phyloP scores from a whole-genome alignment of 2,329 filamentous ascomycete genomes.

The Xylaria sp. region DNA sequence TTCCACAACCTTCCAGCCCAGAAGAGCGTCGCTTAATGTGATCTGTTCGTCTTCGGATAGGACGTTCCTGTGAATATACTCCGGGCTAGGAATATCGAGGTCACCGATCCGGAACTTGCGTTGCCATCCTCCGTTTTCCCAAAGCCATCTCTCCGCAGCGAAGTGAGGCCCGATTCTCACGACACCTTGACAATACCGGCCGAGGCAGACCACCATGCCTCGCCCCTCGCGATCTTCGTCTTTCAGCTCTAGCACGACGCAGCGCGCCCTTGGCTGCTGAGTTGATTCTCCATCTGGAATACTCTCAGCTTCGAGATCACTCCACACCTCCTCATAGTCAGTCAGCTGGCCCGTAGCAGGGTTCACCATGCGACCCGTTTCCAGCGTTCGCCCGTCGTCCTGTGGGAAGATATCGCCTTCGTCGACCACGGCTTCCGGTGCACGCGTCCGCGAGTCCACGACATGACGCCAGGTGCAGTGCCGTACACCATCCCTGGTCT shows the following conservation, averaged over 20 bases:
- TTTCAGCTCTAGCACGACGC: conserved; percentile 57
- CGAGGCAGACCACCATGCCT: conserved; percentile 66
- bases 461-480: conserved; percentile 67
- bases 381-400: conserved; percentile 55
- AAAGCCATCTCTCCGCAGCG: conserved; percentile 67
- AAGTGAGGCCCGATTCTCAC: conserved; percentile 57
- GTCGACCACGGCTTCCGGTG: conserved; percentile 57
- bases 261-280: conserved; percentile 38
- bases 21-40: conserved; percentile 36
- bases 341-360: conserved; percentile 62
- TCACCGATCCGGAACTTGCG: conserved; percentile 52
- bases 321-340: conserved; percentile 76
- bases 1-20: conserved; percentile 53
- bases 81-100: conserved; percentile 51
- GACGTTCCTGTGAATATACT: conserved; percentile 21
- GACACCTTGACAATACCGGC: conserved; percentile 67
- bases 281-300: conserved; percentile 33
- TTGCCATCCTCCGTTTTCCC: conserved; percentile 52
- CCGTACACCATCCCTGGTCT: conserved; percentile 44
- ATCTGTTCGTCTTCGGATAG: conserved; percentile 38
- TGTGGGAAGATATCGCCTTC: conserved; percentile 65
- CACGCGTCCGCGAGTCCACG: conserved; percentile 64
- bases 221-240: conserved; percentile 49
- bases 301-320: conserved; percentile 56
- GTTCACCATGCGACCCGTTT: conserved; percentile 70